Evolutionary conservation across 148 eudicot genomes (phyloP), one percentile per base, ranked within the genome.

Genomic region (Nepenthes gracilis): DNA sequence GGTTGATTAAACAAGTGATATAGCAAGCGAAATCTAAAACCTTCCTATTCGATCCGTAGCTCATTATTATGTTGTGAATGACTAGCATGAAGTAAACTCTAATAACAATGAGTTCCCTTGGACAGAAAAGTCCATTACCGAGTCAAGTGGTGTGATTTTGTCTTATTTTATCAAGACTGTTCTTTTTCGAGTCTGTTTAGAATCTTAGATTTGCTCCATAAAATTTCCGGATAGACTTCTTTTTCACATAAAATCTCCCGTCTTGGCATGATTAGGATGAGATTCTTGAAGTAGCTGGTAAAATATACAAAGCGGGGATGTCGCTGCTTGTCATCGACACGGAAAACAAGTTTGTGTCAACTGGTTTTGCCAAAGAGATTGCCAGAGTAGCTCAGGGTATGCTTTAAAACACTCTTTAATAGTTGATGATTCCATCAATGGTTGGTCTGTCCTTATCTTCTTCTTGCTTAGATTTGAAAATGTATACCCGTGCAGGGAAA

Each of bases 281-380:
- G 72, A 93, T 93, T 76, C 90, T 93, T 60, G 98, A 93, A 68
- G 98, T 93, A 57, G 94, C 98, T 58, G 95, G 83, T 55, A 93
- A 93, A 72, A 86, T 93, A 61, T 93, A 82, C 80, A 86, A 86
- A 75, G 82, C 98, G 1, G 96, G 98, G 62, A 93, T 93, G 96
- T 93, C 98, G 12, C 85, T 93, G 54, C 95, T 93, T 4, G 96
- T 93, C 60, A 93, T 93, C 2, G 98, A 93, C 73, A 93, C 98
- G 1, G 98, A 93, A 68, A 93, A 93, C 74, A 93, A 93, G 83
- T 93, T 93, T 64, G 91, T 93, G 54, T 93, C 98, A 9, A 93
- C 98, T 33, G 98, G 98, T 51, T 93, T 93, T 65, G 98, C 98
- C 63, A 93, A 93, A 64, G 98, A 93, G 78, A 86, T 93, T 38